Evolutionary conservation across 768 basidiomycete genomes (phyloP), one percentile per base, ranked within the genome.

Genomic region (Rhizopogon vinicolor): DNA sequence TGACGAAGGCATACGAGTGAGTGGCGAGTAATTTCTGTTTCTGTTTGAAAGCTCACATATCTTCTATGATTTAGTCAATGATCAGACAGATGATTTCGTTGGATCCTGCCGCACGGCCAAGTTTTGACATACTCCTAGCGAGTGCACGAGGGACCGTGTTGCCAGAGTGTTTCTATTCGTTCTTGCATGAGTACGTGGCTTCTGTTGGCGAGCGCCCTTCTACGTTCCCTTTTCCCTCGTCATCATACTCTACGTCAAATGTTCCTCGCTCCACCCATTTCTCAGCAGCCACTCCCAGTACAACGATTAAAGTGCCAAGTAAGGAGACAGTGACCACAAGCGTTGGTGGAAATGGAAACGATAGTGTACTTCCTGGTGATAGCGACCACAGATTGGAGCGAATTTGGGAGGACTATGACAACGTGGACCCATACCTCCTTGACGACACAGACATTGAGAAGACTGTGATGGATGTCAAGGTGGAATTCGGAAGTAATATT

Each of bases 91-190:
- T 99, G 97, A 87, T 96, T 51, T 78, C 81, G 13, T 80, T 95
- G 22, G 86, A 95, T 57, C 88, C 95, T 0, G 60, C 75, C 0
- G 74, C 79, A 2, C 82, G 97, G 12, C 93, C 93, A 2, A 82
- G 88, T 1, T 98, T 96, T 68, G 89, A 91, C 63, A 80, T 78
- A 2, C 74, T 93, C 7, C 74, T 98, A 40, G 83, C 89, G 28
- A 82, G 77, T 1, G 88, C 85, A 3, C 81, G 92, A 44, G 90
- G 85, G 0, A 79, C 79, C 8, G 86, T 95, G 45, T 90, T 98
- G 59, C 94, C 96, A 0, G 93, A 95, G 63, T 85, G 84, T 31
- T 98, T 98, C 71, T 98, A 97, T 72, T 89, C 93, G 2, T 98
- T 96, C 73, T 78, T 98, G 9, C 90, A 95, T 67, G 90, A 89